These are phyloP conservation scores for Diatrype stigma DNA, from an alignment of 2,329 filamentous ascomycete genomes.

Conservation along the genomic window DNA sequence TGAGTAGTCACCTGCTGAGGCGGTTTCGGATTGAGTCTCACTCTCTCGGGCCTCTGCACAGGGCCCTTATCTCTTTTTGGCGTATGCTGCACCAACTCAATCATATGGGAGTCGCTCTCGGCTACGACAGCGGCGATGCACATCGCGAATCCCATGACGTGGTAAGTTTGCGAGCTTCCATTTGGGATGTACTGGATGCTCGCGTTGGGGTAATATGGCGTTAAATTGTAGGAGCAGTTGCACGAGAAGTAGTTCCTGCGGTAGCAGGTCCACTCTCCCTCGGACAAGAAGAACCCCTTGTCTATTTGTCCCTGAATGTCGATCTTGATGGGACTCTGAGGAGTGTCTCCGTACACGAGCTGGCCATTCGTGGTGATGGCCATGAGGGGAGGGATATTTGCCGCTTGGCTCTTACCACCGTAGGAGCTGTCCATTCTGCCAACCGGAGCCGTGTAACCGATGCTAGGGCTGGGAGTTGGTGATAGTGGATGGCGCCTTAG, in stretches of 20 bases:
- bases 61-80: constrained; percentile 89
- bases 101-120: constrained; percentile 67
- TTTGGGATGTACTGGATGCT: constrained; percentile 47
- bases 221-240: constrained; percentile 70
- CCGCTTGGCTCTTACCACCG: constrained; percentile 36
- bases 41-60: constrained; percentile 66
- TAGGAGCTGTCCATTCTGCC: constrained; percentile 45
- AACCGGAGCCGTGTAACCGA: constrained; percentile 38
- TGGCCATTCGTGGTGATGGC: constrained; percentile 50
- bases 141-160: constrained; percentile 74
- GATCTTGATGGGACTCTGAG: constrained; percentile 53
- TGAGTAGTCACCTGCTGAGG: constrained; percentile 48
- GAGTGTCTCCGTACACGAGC: constrained; percentile 56
- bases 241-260: constrained; percentile 88
- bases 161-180: constrained; percentile 52
- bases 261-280: constrained; percentile 89
- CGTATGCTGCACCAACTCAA: constrained; percentile 85
- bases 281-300: constrained; percentile 81
- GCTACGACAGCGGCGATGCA: constrained; percentile 80
- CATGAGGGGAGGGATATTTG: constrained; percentile 49
- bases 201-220: constrained; percentile 48
- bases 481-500: constrained; percentile 51
- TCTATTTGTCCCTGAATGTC: constrained; percentile 79
- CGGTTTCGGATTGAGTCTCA: constrained; percentile 63
- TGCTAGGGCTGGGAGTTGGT: constrained; percentile 46